phyloP scores from a whole-genome alignment of 257 asterid genomes.

The Lavandula angustifolia region DNA sequence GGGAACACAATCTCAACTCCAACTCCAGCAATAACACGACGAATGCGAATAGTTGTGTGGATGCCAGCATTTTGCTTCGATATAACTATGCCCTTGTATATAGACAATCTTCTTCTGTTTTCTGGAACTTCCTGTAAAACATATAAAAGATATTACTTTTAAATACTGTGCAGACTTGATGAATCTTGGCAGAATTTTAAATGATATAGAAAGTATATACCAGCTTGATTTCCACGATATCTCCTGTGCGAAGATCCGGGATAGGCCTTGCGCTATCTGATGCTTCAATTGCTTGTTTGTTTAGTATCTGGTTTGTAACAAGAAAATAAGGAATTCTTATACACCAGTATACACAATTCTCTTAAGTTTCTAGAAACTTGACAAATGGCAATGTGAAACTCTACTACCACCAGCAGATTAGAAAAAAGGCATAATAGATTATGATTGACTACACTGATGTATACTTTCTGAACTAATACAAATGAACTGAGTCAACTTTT shows the following conservation, averaged over 20 bases:
- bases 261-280: constrained; percentile 64
- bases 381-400: background rate
- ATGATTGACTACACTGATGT: background rate
- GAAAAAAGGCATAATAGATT: background rate
- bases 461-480: background rate
- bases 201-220: constrained; percentile 36
- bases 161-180: constrained; percentile 23
- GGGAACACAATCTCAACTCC: constrained; percentile 99
- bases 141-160: constrained; percentile 21
- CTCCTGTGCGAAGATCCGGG: constrained; percentile 88
- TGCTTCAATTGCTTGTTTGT: constrained; percentile 78
- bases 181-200: constrained; percentile 4
- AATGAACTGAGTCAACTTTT: background rate
- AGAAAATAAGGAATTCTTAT: constrained; percentile 27
- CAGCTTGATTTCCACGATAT: constrained; percentile 85
- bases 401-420: no score
- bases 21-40: constrained; percentile 88
- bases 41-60: constrained; percentile 87
- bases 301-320: constrained; percentile 59
- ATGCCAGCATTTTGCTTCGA: constrained; percentile 93
- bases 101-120: constrained; percentile 70
- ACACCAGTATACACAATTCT: constrained; percentile 11
- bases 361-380: constrained; percentile 14
- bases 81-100: constrained; percentile 86
- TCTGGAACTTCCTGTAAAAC: constrained; percentile 77